phyloP scores from a whole-genome alignment of 176 grass and related monocot species.

The Tuctoria greenei region DNA sequence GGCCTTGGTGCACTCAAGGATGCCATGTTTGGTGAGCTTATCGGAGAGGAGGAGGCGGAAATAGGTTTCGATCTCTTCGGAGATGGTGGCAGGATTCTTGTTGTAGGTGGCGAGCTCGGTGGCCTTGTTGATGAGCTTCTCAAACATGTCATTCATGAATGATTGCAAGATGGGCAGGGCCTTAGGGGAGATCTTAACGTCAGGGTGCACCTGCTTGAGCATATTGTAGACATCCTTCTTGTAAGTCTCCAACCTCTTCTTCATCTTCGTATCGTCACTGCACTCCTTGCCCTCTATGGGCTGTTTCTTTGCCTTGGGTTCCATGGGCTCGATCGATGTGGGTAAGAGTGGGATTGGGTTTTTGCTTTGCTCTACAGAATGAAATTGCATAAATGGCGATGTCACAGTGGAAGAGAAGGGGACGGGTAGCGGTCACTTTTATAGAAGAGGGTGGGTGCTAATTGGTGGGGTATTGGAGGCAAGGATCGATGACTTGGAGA shows the following conservation, averaged over 20 bases:
- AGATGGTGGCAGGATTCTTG: conserved; percentile 45
- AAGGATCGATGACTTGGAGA: neutral
- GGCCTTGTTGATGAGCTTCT: conserved; percentile 60
- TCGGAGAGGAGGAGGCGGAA: conserved; percentile 41
- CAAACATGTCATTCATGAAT: conserved; percentile 80
- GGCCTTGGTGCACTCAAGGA: conserved; percentile 54
- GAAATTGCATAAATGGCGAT: neutral
- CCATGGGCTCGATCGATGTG: neutral
- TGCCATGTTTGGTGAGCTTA: conserved; percentile 56
- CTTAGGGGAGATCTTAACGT: conserved; percentile 70
- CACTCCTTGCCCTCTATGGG: conserved; percentile 24
- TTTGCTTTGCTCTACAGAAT: neutral
- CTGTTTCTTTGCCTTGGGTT: conserved; percentile 31
- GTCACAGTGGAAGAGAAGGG: neutral
- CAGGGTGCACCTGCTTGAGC: conserved; percentile 65
- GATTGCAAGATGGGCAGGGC: conserved; percentile 84
- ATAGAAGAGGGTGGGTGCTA: neutral
- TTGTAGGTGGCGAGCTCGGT: conserved; percentile 46
- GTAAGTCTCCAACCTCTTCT: conserved; percentile 41
- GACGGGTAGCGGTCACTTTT: neutral
- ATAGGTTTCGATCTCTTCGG: conserved; percentile 42
- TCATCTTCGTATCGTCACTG: conserved; percentile 20
- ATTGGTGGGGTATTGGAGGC: conserved; percentile 5
- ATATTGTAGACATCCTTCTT: conserved; percentile 87
- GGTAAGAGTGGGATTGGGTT: neutral